Evolutionary conservation across 192 early-diverging fungal genomes (phyloP), one percentile per base, ranked within the genome.

Genomic region (Coemansia sp.): DNA sequence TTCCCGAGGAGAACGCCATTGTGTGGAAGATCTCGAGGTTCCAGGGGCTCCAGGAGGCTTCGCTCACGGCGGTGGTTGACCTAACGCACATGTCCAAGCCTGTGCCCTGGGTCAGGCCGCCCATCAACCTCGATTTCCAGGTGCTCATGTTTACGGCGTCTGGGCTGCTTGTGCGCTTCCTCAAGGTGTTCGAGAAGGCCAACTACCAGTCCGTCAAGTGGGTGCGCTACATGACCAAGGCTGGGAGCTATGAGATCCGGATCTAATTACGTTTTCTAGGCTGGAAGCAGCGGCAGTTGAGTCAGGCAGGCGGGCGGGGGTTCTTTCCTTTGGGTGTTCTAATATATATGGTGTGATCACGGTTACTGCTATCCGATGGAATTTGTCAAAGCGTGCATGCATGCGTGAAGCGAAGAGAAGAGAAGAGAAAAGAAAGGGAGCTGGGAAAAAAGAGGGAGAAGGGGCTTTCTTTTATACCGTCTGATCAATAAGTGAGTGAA

Each of bases 151-250:
- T 98, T 72, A 98, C 97, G 12, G 92, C 96, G 32, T 96, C 94
- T 13, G 97, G 97, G 9, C 74, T 99, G 64, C 87, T 98, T 74
- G 97, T 99, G 37, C 87, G 95, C 61, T 99, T 97, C 87, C 81
- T 99, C 68, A 99, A 99, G 87, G 92, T 99, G 32, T 98, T 96
- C 87, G 97, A 99, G 68, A 95, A 95, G 84, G 89, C 91, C 53
- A 92, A 93, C 74, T 99, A 99, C 76, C 89, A 95, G 69, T 92
- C 92, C 75, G 94, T 99, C 52, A 99, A 99, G 85, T 99, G 97
- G 97, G 97, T 99, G 11, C 87, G 97, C 45, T 99, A 99, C 80
- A 93, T 97, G 92, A 96, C 97, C 47, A 95, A 96, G 69, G 95
- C 97, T 6, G 76, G 76, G 43, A 79, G 76, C 67, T 79, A 84